Base-by-base conservation (phyloP, 1,139 yeast species). In the Yamadazyma membranifaciens region DNA sequence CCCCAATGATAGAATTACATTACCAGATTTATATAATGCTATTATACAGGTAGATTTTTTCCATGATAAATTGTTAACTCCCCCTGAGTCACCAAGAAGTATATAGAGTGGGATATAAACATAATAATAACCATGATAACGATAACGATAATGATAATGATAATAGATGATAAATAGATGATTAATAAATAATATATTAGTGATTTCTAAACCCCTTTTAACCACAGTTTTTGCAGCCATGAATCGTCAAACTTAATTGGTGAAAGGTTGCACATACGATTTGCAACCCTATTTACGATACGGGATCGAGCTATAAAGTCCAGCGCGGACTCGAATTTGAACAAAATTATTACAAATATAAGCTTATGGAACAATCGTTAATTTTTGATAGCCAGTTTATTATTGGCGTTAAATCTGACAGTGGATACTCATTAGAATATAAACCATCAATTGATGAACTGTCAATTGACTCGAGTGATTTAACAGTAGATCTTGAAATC, bases 1-100 rank as follows among this genome's bases (percentile, higher is more conserved):
- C 53, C 95, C 95, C 11, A 70, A 69, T 52, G 75, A 76, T 34
- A 75, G 96, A 54, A 76, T 81, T 3, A 54, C 75, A 4, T 63
- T 87, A 39, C 56, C 66, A 17, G 67, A 71, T 26, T 70, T 87
- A 45, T 60, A 69, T 45, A 55, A 59, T 10, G 70, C 67, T 45
- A 57, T 77, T 12, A 50, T 68, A 4, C 53, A 52, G 24, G 68
- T 80, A 46, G 68, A 71, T 44, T 65, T 70, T 47, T 71, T 67
- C 54, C 50, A 57, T 35, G 69, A 68, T 45, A 38, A 36, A 20
- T 17, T 50, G n/a, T 34, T 46, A 13, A 45, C 52, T 3, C 54
- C 54, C 17, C 54, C 54, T 2, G 54, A 50, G 31, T 45, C 48
- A 6, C 48, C 48, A 37, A 31, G 37, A 31, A 36, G 32, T 28